Evolutionary conservation across 495 filamentous ascomycete species (phyloP).

Genomic region (Talaromyces adpressus): DNA sequence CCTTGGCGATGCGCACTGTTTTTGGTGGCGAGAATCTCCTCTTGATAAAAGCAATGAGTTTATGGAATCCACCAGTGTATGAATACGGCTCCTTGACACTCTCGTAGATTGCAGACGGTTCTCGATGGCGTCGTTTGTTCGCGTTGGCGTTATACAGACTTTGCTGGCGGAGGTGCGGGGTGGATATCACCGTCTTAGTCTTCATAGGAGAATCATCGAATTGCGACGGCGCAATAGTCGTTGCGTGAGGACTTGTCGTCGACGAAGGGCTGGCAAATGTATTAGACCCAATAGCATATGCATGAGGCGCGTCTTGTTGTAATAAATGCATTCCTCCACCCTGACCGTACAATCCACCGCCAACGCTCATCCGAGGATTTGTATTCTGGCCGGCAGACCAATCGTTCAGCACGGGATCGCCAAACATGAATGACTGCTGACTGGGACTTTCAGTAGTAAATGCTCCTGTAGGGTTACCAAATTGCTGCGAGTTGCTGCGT

Average conservation of each 20-base stretch:
- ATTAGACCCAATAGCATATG: constrained; percentile 64
- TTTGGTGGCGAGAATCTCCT: constrained; percentile 64
- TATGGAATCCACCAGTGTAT: constrained; percentile 86
- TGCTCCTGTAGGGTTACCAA: constrained; percentile 31
- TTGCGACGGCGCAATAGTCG: constrained; percentile 26
- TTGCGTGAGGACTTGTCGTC: constrained; percentile 41
- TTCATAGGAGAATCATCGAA: constrained; percentile 12
- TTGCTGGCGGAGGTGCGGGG: constrained; percentile 39
- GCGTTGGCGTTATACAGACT: constrained; percentile 36
- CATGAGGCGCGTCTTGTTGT: constrained; percentile 51
- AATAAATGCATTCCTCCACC: constrained; percentile 34
- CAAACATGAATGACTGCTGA: constrained; percentile 42
- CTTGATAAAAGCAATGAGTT: constrained; percentile 72
- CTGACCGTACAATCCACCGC: constrained; percentile 31
- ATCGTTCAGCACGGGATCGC: constrained; percentile 40
- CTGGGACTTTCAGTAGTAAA: constrained; percentile 34
- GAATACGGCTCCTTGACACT: constrained; percentile 84
- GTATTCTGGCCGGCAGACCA: constrained; percentile 35
- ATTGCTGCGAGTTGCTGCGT: constrained; percentile 42
- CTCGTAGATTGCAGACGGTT: constrained; percentile 81
- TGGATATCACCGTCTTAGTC: constrained; percentile 29
- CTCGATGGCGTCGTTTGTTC: constrained; percentile 49
- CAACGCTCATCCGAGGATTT: constrained; percentile 35
- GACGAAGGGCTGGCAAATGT: constrained; percentile 56
- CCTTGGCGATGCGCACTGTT: constrained; percentile 72